A percentile compares a stretch with the other conserved stretches of the same genome.
Conservation (phyloP, 2,329 filamentous ascomycete species). For the Verticillium albo-atrum region DNA sequence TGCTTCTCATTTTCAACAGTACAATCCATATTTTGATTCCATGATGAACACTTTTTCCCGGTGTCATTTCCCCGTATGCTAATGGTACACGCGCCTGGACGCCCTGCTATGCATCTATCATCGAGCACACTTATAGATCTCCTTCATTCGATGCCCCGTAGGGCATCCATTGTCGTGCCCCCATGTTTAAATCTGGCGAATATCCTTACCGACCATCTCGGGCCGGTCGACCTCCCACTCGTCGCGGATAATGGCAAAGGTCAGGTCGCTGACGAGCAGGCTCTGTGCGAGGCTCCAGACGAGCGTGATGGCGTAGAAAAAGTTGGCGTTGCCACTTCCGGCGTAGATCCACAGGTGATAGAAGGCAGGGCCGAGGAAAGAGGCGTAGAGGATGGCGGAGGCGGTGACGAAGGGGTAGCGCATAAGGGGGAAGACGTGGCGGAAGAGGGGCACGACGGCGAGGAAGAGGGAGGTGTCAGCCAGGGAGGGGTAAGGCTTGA, state of each 20-base stretch:
- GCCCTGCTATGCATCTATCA: background rate
- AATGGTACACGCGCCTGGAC: background rate
- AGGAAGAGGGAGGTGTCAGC: conserved; percentile 86
- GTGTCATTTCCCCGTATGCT: background rate
- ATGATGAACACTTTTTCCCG: background rate
- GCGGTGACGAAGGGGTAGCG: conserved; percentile 87
- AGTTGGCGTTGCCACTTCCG: conserved; percentile 95
- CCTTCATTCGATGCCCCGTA: too few species aligned
- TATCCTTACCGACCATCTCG: conserved; percentile 83
- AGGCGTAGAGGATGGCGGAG: conserved; percentile 79
- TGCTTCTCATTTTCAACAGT: too few species aligned
- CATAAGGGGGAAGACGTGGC: conserved; percentile 89
- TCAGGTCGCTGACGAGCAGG: conserved; percentile 77
- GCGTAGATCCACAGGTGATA: conserved; percentile 98
- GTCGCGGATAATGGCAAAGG: conserved; percentile 85
- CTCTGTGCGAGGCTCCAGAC: conserved; percentile 93
- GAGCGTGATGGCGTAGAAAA: conserved; percentile 98
- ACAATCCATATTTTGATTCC: too few species aligned
- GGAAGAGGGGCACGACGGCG: conserved; percentile 75
- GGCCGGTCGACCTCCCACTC: conserved; percentile 92
- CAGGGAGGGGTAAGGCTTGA: conserved; percentile 95
- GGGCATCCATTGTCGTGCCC: too few species aligned
- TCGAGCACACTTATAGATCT: background rate
- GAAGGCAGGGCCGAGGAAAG: conserved; percentile 87
- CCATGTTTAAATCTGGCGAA: conserved; percentile 69